Evolutionary conservation across 2,329 filamentous ascomycete species (phyloP), one percentile per base, ranked within the genome.

Genomic region (Sporothrix variecibatus): DNA sequence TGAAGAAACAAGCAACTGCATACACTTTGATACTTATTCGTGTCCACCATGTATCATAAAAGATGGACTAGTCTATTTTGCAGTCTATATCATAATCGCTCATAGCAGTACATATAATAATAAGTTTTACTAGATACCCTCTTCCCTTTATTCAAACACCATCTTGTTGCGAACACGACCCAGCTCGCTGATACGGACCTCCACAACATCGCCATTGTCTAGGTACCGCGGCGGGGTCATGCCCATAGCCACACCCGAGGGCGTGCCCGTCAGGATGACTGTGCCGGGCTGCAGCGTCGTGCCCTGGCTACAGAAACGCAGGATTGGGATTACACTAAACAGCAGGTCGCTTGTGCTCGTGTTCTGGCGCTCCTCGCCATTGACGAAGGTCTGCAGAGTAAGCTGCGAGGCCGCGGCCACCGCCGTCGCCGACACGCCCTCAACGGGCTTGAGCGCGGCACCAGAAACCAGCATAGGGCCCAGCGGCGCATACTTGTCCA

Each of bases 401-500:
- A 87, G 78, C 74, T 80, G 79, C 8, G 80, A 80, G 1, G 83
- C 82, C 3, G 62, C 62, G 5, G 34, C 20, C 6, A 46, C 23
- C n/a, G 38, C 62, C 4, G 76, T 87, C 83, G 4, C 82, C 80
- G 69, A 87, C 79, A 2, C 82, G 75, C 12, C 80, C 78, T 28
- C 82, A 11, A 31, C 56, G 9, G 26, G 56, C 28, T 60, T 60
- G 9, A 60, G 56, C 12, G 26, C 56, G 9, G 56, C 31, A 6
- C 31, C 81, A 0, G 83, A 87, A 15, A 87, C 87, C 6, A 89
- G 78, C 1, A 83, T 83, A 2, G 87, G 87, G 1, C 86, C 87
- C 34, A 89, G 80, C 0, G 88, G 88, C 73, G 86, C 89, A 2
- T 85, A 83, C 31, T 85, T 85, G 76, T 90, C n/a, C 88, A 70